Base-by-base conservation (phyloP, 164 flowering plant genomes). In the Saururus chinensis region DNA sequence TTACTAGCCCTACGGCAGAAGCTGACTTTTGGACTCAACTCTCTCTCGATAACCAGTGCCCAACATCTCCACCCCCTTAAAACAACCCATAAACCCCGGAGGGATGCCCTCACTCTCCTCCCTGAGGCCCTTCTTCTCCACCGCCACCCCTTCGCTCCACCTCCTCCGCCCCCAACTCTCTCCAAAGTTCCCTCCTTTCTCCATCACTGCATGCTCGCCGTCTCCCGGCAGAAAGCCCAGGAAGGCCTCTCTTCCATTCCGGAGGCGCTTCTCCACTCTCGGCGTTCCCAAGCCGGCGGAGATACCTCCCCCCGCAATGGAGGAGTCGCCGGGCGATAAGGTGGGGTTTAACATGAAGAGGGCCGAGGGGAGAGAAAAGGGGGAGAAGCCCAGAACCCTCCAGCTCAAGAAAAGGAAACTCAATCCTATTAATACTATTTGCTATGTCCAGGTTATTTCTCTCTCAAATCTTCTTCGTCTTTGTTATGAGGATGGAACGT, bases 321-420 rank as follows among this genome's bases (percentile, higher is more conserved):
- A 22, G 49, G 49, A 45, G 14, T 45, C 49, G 11, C 4, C 49
- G 13, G 14, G 17, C 17, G 17, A 17, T 13, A 45, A 17, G 17
- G 49, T 45, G 13, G 86, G 79, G 61, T 92, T 84, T 64, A 92
- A 92, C 59, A 82, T 76, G 74, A 84, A 73, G 56, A 83, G 98
- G 70, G 96, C 96, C 13, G 92, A 84, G 71, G 96, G 98, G 24
- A 76, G 64, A 62, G 98, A 88, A 60, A 78, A 74, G 64, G 71
- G 55, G 25, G 82, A 76, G 63, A 71, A 65, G 69, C 81, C 83
- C 24, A 86, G 75, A 67, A 77, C 17, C 55, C 82, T 86, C 42
- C 84, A 89, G 67, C 67, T 81, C 67, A 92, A 86, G 75, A 73
- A 60, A 9, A 73, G 92, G 45, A 87, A 75, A 63, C 79, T 89